Evolutionary conservation across 2,329 filamentous ascomycete species (phyloP), one percentile per base, ranked within the genome.

Genomic region (Nannizziopsis barbatae): DNA sequence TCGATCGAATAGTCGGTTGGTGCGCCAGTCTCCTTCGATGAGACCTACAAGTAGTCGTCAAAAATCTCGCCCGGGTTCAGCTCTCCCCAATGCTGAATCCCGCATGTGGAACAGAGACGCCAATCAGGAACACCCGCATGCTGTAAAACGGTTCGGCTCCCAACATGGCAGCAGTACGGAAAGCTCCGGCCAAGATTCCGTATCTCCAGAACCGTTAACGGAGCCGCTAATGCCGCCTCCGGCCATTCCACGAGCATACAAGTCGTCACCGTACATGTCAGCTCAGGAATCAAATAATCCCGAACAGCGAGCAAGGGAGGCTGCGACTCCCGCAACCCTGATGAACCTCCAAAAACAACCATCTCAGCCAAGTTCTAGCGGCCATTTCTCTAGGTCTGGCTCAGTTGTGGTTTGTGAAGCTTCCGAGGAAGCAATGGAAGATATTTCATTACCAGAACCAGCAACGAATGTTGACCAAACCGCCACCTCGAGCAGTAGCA

Each of bases 291-390:
- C 58, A 48, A 47, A 27, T 27, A 27, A 51, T 22, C 43, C 56
- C 15, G 55, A 62, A 47, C 53, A 61, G 42, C 52, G 53, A 45
- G 53, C 58, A 20, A 57, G 78, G 42, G 67, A 80, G 45, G 85
- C 86, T 9, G 88, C 86, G 1, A 94, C 88, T 0, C 88, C 88
- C 0, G 86, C 89, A 7, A 94, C 88, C 5, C 68, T 95, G 50
- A 95, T 95, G 84, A 83, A 80, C 58, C 73, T 90, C 38, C 75
- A 58, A 45, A 76, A 75, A 53, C 72, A 71, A 49, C 64, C 65
- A 18, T 62, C 62, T 47, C 62, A 65, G 11, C 65, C 72, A 27
- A 60, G 67, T 15, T 47, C 52, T 62, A 62, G 51, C 56, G 63
- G 55, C 62, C 61, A 61, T 47, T 64, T 66, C 30, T 57, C 60